Evolutionary conservation across 176 grass and related monocot species (phyloP).

Genomic region (Cymbopogon citratus): DNA sequence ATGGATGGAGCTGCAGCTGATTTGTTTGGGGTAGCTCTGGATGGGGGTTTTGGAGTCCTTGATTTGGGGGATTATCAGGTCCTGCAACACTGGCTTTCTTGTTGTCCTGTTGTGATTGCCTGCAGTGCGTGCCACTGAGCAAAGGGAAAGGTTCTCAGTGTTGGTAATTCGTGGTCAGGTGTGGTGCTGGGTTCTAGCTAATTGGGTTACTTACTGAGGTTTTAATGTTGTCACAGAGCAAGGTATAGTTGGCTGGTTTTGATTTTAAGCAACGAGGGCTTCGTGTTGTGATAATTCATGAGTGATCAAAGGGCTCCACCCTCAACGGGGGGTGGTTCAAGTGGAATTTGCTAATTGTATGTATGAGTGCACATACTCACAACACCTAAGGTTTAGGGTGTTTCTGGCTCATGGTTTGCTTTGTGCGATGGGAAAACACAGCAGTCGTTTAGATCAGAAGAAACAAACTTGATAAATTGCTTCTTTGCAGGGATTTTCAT

Average conservation of each 20-base stretch:
- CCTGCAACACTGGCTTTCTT: neutral
- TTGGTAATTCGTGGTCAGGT: neutral
- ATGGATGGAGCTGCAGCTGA: neutral
- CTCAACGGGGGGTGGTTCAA: neutral
- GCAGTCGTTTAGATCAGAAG: neutral
- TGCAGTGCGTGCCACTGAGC: neutral
- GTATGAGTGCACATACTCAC: neutral
- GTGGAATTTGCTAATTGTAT: neutral
- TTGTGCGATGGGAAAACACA: neutral
- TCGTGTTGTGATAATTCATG: neutral
- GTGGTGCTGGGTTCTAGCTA: neutral
- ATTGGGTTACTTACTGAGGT: neutral
- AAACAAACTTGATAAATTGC: neutral
- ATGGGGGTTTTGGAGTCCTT: neutral
- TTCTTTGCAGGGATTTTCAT: neutral
- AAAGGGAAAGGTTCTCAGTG: neutral
- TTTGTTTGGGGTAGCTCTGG: neutral
- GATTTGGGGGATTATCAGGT: neutral
- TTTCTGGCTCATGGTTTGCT: neutral
- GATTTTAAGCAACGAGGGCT: neutral
- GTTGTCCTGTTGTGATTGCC: neutral
- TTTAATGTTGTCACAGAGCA: neutral
- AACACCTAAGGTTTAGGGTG: neutral
- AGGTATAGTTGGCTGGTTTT: neutral
- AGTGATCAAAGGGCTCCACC: neutral